A percentile compares a stretch with the other conserved stretches of the same genome.
Evolutionary conservation across 2,329 filamentous ascomycete species (phyloP).

Genomic region (Pyricularia pennisetigena): DNA sequence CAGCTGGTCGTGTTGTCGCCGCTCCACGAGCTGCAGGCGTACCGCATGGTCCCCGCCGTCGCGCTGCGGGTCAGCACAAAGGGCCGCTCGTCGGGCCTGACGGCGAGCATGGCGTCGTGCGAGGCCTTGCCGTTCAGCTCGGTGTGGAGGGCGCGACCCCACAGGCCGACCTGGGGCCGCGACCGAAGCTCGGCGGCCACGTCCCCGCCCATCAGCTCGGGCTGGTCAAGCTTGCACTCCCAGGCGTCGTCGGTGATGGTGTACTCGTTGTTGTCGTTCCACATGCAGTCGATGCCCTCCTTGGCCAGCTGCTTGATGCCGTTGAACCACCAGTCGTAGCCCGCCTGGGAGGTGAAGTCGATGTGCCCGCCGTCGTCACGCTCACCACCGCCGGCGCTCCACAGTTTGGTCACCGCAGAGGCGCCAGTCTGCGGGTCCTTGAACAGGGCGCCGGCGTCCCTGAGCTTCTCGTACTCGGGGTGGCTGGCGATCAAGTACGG

Average conservation of each 20-base stretch:
- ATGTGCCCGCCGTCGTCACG: constrained; percentile 62
- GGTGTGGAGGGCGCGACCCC: constrained; percentile 60
- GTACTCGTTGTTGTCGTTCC: constrained; percentile 76
- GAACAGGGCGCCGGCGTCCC: constrained; percentile 52
- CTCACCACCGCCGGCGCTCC: constrained; percentile 63
- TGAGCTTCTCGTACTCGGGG: constrained; percentile 53
- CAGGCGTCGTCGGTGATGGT: constrained; percentile 56
- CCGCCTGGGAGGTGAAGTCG: constrained; percentile 59
- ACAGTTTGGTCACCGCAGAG: constrained; percentile 51
- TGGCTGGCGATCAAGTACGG: constrained; percentile 60
- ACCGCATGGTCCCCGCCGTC: constrained; percentile 59
- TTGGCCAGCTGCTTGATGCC: constrained; percentile 53
- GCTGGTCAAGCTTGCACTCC: constrained; percentile 39
- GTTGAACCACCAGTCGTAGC: constrained; percentile 63
- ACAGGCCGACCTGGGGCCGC: constrained; percentile 49
- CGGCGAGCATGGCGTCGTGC: constrained; percentile 52
- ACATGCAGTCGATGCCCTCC: constrained; percentile 61
- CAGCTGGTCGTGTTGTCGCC: constrained; percentile 68
- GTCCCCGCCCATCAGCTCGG: not conserved
- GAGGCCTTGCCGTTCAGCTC: constrained; percentile 65
- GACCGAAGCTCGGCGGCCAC: constrained; percentile 23
- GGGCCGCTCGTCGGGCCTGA: constrained; percentile 48
- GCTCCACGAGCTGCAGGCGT: constrained; percentile 64
- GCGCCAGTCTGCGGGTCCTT: constrained; percentile 41
- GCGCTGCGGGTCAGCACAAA: constrained; percentile 63